phyloP scores from a whole-genome alignment of 805 yeast species.

The Vanderwaltozyma verrucispora region DNA sequence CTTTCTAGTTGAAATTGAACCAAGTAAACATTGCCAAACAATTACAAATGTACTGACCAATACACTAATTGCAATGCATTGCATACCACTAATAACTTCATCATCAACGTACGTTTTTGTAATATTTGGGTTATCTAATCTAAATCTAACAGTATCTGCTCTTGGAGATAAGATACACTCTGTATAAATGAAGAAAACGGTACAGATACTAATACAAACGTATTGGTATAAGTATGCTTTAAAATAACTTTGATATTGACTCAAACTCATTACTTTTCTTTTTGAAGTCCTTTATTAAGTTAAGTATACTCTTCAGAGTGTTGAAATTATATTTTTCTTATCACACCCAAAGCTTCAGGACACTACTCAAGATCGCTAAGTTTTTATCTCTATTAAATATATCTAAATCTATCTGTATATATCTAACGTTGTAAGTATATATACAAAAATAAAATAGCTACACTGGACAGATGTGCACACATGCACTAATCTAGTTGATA shows the following conservation, averaged over 20 bases:
- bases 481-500: too few species aligned
- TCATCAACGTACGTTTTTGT: slow-evolving; percentile 11
- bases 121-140: slow-evolving; percentile 10
- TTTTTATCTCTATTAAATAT: too few species aligned
- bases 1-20: slow-evolving; percentile 4
- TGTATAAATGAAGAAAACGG: slow-evolving; percentile 8
- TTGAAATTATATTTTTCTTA: too few species aligned
- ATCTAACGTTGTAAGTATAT: too few species aligned
- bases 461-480: too few species aligned
- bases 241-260: slow-evolving; percentile 2
- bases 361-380: too few species aligned
- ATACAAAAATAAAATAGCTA: too few species aligned
- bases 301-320: too few species aligned
- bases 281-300: too few species aligned
- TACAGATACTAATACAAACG: slow-evolving; percentile 6
- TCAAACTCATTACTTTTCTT: not conserved
- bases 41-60: slow-evolving; percentile 5
- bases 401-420: too few species aligned
- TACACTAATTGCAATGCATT: slow-evolving; percentile 14
- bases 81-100: slow-evolving; percentile 15
- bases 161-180: slow-evolving; percentile 13
- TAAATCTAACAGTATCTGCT: slow-evolving; percentile 7
- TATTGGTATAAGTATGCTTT: slow-evolving; percentile 8
- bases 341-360: too few species aligned
- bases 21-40: slow-evolving; percentile 12